phyloP scores from a whole-genome alignment of 306 rosid genomes.

The Adenanthera pavonina region DNA sequence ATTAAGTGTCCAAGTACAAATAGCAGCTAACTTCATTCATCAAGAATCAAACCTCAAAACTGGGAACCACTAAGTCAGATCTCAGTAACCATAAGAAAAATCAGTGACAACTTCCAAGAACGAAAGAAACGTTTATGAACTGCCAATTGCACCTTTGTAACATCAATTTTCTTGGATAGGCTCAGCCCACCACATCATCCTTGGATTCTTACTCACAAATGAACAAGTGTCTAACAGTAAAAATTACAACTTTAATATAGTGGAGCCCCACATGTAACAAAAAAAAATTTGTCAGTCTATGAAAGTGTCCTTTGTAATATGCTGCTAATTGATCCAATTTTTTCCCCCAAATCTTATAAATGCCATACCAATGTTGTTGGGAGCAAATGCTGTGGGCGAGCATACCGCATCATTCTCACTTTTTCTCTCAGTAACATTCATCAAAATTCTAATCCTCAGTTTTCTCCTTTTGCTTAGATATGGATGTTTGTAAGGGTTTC shows the following conservation, averaged over 20 bases:
- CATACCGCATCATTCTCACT: not conserved
- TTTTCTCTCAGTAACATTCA: not conserved
- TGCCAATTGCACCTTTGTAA: not conserved
- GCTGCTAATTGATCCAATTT: not conserved
- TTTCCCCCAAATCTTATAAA: not conserved
- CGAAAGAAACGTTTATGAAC: not conserved
- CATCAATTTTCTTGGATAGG: not conserved
- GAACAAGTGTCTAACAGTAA: not conserved
- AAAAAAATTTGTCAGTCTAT: not conserved
- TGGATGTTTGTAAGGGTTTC: not conserved
- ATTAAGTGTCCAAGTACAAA: conserved; percentile 13
- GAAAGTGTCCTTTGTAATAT: not conserved
- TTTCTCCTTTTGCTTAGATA: not conserved
- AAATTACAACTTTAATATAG: not conserved
- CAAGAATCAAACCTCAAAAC: conserved; percentile 18
- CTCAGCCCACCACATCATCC: not conserved
- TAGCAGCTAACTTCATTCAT: not conserved
- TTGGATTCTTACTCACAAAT: not conserved
- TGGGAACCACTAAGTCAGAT: not conserved
- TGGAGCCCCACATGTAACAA: not conserved
- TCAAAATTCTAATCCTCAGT: not conserved
- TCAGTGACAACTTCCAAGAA: not conserved
- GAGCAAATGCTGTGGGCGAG: not conserved
- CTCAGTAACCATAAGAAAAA: not conserved
- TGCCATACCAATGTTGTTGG: not conserved